A percentile compares a stretch with the other conserved stretches of the same genome.
Evolutionary conservation across 1,284 basidiomycete species (phyloP).

Genomic region (Calocybe gambosa): DNA sequence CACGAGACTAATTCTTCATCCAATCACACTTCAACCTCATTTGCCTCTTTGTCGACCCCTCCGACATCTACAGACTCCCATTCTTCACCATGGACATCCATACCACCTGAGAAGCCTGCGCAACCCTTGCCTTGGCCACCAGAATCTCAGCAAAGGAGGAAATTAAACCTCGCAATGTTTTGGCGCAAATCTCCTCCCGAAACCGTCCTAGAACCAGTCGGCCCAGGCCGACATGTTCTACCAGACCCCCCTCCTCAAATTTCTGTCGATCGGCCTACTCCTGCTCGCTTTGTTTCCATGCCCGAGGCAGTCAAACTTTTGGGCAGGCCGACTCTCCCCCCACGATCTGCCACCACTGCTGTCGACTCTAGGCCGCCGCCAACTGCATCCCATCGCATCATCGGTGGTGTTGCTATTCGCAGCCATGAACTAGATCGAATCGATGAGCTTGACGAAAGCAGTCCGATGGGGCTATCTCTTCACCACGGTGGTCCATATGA

Average conservation of each 20-base stretch:
- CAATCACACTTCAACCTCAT: constrained; percentile 10
- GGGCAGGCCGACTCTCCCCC: constrained; percentile 7
- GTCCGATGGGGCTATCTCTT: constrained; percentile 51
- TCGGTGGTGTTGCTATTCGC: constrained; percentile 11
- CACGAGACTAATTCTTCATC: constrained; percentile 13
- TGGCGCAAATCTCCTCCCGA: constrained; percentile 15
- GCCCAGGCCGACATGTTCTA: constrained; percentile 10
- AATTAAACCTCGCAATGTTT: constrained; percentile 14
- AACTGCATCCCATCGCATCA: constrained; percentile 10
- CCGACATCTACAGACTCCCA: constrained; percentile 15
- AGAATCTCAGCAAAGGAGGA: constrained; percentile 17
- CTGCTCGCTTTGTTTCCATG: constrained; percentile 1
- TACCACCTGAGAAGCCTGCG: constrained; percentile 1
- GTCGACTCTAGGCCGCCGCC: constrained; percentile 14
- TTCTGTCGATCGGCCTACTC: constrained; percentile 3
- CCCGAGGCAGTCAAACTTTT: constrained; percentile 1
- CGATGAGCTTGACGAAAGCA: constrained; percentile 69
- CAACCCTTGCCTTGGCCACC: constrained; percentile 11
- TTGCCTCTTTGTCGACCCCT: constrained; percentile 8
- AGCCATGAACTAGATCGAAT: constrained; percentile 54
- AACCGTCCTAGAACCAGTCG: constrained; percentile 10
- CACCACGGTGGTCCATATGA: constrained; percentile 71
- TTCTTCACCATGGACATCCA: constrained; percentile 6
- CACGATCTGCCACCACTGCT: constrained; percentile 10
- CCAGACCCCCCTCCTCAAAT: constrained; percentile 5